Conservation (phyloP, 2,329 filamentous ascomycete species). For the Cladosporium oxysporum region DNA sequence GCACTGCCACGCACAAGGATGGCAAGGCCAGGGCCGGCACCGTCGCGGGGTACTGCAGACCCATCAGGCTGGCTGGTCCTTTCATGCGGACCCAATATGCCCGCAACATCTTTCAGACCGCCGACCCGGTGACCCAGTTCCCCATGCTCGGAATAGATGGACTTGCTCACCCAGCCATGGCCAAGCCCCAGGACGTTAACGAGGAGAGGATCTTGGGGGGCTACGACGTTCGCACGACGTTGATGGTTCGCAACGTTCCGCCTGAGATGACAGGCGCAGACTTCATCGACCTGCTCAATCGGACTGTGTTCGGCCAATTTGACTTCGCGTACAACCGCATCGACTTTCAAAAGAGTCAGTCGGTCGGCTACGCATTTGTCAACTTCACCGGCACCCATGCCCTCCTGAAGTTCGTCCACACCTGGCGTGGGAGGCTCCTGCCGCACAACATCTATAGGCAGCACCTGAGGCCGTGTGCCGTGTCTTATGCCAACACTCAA, state of each 20-base stretch:
- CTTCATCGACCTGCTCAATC: constrained; percentile 76
- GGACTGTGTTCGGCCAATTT: constrained; percentile 77
- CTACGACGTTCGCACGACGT: constrained; percentile 51
- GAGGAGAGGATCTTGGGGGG: constrained; percentile 43
- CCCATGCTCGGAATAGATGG: background rate
- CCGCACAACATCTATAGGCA: constrained; percentile 58
- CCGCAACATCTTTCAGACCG: background rate
- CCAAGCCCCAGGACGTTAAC: constrained; percentile 41
- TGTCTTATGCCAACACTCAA: constrained; percentile 97
- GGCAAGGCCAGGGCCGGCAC: background rate
- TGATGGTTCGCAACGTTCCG: constrained; percentile 94
- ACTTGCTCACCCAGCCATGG: background rate
- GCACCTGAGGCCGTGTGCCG: constrained; percentile 75
- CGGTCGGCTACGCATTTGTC: constrained; percentile 95
- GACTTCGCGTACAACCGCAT: constrained; percentile 96
- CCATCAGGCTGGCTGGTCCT: background rate
- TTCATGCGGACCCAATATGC: background rate
- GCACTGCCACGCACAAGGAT: background rate
- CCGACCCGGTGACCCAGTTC: background rate
- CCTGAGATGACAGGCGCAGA: constrained; percentile 72
- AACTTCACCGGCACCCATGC: constrained; percentile 82
- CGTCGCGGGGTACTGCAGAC: background rate
- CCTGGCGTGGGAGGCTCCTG: constrained; percentile 52
- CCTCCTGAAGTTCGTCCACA: constrained; percentile 69
- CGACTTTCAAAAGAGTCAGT: constrained; percentile 53